These are phyloP conservation scores for Pyrenophora seminiperda DNA, from an alignment of 2,329 filamentous ascomycete species.

Conservation along the genomic window DNA sequence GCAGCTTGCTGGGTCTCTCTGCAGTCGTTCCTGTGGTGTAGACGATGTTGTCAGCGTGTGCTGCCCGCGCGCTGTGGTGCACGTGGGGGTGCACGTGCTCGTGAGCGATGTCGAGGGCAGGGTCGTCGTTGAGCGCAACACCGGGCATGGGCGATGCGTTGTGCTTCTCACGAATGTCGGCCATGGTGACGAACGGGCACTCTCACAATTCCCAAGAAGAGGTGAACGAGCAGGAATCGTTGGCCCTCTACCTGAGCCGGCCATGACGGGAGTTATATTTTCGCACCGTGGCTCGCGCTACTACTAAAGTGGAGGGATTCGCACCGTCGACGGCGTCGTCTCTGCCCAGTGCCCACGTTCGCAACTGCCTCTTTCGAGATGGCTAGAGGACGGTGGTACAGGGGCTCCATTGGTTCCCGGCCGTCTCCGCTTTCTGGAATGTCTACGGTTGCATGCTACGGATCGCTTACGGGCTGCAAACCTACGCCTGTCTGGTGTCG, in stretches of 20 bases:
- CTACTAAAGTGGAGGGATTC: constrained; percentile 31
- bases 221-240: constrained; percentile 36
- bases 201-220: constrained; percentile 36
- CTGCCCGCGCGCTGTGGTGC: constrained; percentile 44
- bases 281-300: constrained; percentile 35
- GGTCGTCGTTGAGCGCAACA: constrained; percentile 43
- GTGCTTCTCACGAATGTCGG: constrained; percentile 37
- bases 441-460: constrained; percentile 17
- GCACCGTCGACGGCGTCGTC: constrained; percentile 35
- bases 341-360: no score
- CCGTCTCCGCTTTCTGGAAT: constrained; percentile 36
- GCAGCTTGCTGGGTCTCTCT: constrained; percentile 39
- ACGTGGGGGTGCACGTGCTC: constrained; percentile 49
- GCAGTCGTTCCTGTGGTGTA: constrained; percentile 47
- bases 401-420: constrained; percentile 37
- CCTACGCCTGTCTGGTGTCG: constrained; percentile 23
- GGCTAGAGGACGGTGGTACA: constrained; percentile 20
- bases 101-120: constrained; percentile 44
- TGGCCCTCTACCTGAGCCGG: constrained; percentile 18
- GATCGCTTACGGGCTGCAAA: constrained; percentile 30
- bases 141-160: constrained; percentile 44
- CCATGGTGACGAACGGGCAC: constrained; percentile 40
- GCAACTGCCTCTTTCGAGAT: constrained; percentile 45
- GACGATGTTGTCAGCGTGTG: constrained; percentile 37
- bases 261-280: constrained; percentile 42